These are phyloP conservation scores for Myxozyma melibiosi DNA, from an alignment of 805 yeast species.

Conservation along the genomic window DNA sequence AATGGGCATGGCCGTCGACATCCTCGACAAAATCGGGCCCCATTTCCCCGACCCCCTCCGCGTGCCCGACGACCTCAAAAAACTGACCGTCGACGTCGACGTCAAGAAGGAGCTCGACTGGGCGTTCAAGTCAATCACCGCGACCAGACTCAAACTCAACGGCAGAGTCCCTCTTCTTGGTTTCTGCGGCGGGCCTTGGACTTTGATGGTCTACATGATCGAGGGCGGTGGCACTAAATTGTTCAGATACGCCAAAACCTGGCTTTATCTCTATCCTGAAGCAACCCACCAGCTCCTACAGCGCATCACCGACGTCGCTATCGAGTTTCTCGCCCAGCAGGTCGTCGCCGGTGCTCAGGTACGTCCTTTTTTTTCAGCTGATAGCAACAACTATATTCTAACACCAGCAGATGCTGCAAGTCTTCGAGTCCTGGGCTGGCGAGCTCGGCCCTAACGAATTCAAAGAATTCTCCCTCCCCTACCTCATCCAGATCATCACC, in stretches of 20 bases:
- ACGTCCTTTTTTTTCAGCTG: neutral
- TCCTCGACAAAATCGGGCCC: conserved; percentile 95
- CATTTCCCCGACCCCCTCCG: conserved; percentile 87
- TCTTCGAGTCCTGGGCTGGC: conserved; percentile 98
- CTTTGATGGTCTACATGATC: conserved; percentile 91
- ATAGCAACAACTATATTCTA: neutral
- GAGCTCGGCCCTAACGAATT: conserved; percentile 91
- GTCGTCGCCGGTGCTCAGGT: conserved; percentile 94
- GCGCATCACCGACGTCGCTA: conserved; percentile 80
- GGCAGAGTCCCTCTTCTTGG: conserved; percentile 96
- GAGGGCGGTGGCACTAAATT: conserved; percentile 90
- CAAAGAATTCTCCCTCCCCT: conserved; percentile 85
- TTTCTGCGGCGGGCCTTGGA: conserved; percentile 98
- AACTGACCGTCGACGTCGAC: conserved; percentile 63
- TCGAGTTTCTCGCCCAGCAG: conserved; percentile 91
- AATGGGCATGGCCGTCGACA: conserved; percentile 91
- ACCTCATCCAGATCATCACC: conserved; percentile 71
- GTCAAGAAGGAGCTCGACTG: conserved; percentile 79
- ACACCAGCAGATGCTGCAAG: conserved; percentile 67
- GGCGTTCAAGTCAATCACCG: conserved; percentile 92
- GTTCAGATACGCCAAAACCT: conserved; percentile 87
- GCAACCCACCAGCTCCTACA: conserved; percentile 71
- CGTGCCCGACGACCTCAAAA: conserved; percentile 61
- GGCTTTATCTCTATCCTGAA: conserved; percentile 82
- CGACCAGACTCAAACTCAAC: conserved; percentile 79